Evolutionary conservation across 345 rosid genomes (phyloP).

Genomic region (Heritiera littoralis): DNA sequence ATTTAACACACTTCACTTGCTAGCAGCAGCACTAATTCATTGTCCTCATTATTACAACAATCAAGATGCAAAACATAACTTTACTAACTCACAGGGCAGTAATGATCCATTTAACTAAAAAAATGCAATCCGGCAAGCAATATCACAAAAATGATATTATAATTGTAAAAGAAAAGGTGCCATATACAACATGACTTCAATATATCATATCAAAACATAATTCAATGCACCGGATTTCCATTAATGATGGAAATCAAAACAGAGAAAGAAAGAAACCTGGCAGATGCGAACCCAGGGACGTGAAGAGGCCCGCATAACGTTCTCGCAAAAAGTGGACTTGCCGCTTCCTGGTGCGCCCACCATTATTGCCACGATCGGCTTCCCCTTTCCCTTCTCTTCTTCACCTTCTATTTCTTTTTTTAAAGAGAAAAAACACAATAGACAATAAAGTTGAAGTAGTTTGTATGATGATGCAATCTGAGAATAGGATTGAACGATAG

Average conservation of each 20-base stretch:
- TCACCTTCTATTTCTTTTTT: conserved; percentile 26
- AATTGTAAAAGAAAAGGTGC: not conserved
- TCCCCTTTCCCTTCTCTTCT: conserved; percentile 48
- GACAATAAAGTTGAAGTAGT: not conserved
- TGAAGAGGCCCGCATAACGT: conserved; percentile 53
- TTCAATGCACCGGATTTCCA: not conserved
- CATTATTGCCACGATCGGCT: conserved; percentile 49
- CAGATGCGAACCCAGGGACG: conserved; percentile 88
- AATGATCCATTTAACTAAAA: not conserved
- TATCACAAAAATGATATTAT: not conserved
- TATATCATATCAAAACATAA: not conserved
- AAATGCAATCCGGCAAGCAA: not conserved
- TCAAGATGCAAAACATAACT: not conserved
- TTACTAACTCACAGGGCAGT: not conserved
- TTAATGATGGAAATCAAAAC: not conserved
- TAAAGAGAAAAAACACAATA: not conserved
- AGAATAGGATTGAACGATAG: not conserved
- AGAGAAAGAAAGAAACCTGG: conserved; percentile 51
- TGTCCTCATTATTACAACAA: not conserved
- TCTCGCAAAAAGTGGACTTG: conserved; percentile 85
- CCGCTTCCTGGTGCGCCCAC: conserved; percentile 96
- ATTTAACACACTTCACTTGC: not conserved
- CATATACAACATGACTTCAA: not conserved
- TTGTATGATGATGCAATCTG: not conserved
- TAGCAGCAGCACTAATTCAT: not conserved